Base-by-base conservation (phyloP, 495 filamentous ascomycete species). In the Evansstolkia leycettana region DNA sequence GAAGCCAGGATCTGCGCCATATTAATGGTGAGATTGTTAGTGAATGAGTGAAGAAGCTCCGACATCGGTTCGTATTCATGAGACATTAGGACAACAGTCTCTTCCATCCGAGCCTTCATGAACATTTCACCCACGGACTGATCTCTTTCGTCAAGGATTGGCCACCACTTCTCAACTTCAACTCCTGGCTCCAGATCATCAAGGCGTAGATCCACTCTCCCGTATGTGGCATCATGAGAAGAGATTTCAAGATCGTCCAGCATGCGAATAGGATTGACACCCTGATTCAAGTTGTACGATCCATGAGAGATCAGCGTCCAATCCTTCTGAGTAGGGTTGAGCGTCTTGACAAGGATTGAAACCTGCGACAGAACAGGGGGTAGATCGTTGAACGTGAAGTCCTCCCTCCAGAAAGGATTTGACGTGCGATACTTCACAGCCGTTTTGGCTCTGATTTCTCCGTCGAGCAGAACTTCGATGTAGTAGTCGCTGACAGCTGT, bases 371-470 rank as follows among this genome's bases (percentile, higher is more conserved):
- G 52, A 7, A 83, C 70, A 0, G 84, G 69, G 2, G 90, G 86
- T 11, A 98, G 67, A 57, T 95, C 88, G 27, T 64, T 61, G 49
- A 95, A 94, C 31, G 82, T 75, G 46, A 84, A 88, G 28, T 89
- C 86, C 62, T 96, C 90, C 18, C 87, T 70, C 90, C 92, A 99
- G 44, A 96, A 94, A 0, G 87, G 90, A 48, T 77, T 85, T 33
- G 73, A 75, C 10, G 82, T 88, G 37, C 85, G 82, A 39, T 71
- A 67, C 55, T 88, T 88, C 14, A 83, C 78, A 17, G 80, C 79
- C 7, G 90, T 95, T 41, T 84, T 79, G 11, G 84, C 84, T 36
- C 89, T 72, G 20, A 89, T 74, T 46, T 96, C 86, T 9, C 83
- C 83, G 56, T 96, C 90, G 9, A 99, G 60, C 3, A 89, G 70